Conservation (phyloP, 2,329 filamentous ascomycete species). For the Coniochaeta sp. region DNA sequence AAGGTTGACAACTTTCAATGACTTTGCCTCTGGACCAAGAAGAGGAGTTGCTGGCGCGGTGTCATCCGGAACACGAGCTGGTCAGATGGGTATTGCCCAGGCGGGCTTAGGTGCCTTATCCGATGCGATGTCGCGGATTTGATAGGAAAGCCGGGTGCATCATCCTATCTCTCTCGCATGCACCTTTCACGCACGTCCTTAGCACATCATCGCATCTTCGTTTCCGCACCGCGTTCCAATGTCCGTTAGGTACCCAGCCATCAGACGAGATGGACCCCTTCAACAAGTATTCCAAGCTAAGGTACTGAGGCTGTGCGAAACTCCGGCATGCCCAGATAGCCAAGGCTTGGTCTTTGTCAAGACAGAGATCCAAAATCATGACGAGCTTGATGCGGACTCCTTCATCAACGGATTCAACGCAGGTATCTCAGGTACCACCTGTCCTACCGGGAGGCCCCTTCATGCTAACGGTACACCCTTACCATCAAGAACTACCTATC, state of each 20-base stretch:
- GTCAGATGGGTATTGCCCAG: not conserved
- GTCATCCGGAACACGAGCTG: not conserved
- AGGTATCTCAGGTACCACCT: not conserved
- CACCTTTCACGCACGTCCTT: not conserved
- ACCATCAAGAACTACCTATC: not conserved
- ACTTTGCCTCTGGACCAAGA: not conserved
- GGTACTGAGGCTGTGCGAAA: not conserved
- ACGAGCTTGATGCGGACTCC: not conserved
- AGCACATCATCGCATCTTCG: not conserved
- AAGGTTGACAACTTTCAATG: not conserved
- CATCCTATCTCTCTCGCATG: not conserved
- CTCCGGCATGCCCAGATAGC: not conserved
- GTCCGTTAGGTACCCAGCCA: not conserved
- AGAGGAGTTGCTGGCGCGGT: not conserved
- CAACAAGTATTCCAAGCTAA: not conserved
- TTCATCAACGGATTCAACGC: not conserved
- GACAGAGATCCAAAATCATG: not conserved
- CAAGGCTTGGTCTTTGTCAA: not conserved
- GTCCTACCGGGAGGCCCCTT: not conserved
- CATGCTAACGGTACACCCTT: not conserved
- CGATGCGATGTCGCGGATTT: constrained; percentile 8
- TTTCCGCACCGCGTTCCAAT: not conserved
- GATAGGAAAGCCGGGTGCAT: not conserved
- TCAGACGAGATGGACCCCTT: not conserved
- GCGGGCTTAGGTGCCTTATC: constrained; percentile 16